These are phyloP conservation scores for Quercus lobata DNA, from an alignment of 331 rosid species.

Conservation along the genomic window DNA sequence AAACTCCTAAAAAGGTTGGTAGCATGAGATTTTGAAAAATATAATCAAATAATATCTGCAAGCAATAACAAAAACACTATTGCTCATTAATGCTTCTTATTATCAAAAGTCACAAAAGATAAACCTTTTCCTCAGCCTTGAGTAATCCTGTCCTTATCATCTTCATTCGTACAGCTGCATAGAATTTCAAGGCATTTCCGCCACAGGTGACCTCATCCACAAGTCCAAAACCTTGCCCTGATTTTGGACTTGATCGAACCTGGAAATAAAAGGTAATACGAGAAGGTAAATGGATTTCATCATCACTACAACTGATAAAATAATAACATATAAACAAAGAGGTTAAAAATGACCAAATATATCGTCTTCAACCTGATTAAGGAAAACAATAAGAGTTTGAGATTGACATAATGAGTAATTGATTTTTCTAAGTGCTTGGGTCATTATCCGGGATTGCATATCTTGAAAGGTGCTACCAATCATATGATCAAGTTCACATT, in stretches of 20 bases:
- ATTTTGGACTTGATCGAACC: constrained; percentile 55
- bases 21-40: neutral
- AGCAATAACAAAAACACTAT: neutral
- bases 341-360: neutral
- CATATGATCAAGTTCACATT: constrained; percentile 60
- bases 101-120: neutral
- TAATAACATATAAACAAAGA: constrained; percentile 9
- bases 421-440: constrained; percentile 70
- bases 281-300: constrained; percentile 15
- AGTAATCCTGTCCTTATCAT: constrained; percentile 63
- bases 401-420: constrained; percentile 59
- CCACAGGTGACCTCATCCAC: constrained; percentile 80
- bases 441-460: constrained; percentile 55
- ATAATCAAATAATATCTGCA: neutral
- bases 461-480: constrained; percentile 35
- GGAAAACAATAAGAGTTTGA: constrained; percentile 58
- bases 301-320: neutral
- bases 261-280: constrained; percentile 26
- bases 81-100: neutral
- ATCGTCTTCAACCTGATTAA: constrained; percentile 62
- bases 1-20: neutral
- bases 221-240: constrained; percentile 35
- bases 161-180: constrained; percentile 74
- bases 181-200: constrained; percentile 85
- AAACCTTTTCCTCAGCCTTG: constrained; percentile 57